These are phyloP conservation scores for Chlamydomonas reinhardtii DNA, from an alignment of 163 green algal species.

Conservation along the genomic window DNA sequence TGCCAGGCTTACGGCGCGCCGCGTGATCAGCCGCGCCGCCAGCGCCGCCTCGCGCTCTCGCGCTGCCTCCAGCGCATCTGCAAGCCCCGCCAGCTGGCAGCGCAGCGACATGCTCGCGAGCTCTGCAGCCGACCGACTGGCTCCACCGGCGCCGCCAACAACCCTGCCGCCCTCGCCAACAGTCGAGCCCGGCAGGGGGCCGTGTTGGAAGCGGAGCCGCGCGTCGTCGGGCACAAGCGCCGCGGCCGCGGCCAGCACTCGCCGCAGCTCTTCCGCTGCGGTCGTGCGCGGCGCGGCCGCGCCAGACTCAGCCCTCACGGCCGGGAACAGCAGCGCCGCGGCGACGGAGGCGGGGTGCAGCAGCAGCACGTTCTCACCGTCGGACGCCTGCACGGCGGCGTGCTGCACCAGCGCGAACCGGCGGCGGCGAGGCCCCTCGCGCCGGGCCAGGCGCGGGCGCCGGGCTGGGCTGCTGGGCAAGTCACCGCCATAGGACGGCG, in stretches of 20 bases:
- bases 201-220: not conserved
- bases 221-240: not conserved
- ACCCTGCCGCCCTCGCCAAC: not conserved
- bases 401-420: slow-evolving; percentile 27
- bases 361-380: slow-evolving; percentile 27
- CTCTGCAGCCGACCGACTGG: too few relatives aligned
- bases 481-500: not conserved
- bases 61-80: not conserved
- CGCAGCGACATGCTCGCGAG: not conserved
- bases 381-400: not conserved
- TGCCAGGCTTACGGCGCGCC: slow-evolving; percentile 3
- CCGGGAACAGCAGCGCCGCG: slow-evolving; percentile 10
- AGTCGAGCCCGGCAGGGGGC: too few relatives aligned
- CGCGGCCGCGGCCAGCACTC: not conserved
- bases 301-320: not conserved
- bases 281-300: not conserved
- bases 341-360: slow-evolving; percentile 22
- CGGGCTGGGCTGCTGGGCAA: not conserved
- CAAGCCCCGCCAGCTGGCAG: slow-evolving; percentile 11
- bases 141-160: not conserved
- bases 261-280: not conserved
- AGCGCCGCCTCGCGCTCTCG: slow-evolving; percentile 32
- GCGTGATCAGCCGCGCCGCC: slow-evolving; percentile 27
- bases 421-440: not conserved
- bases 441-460: slow-evolving; percentile 20